A percentile compares a stretch with the other conserved stretches of the same genome.
These are phyloP conservation scores for Penicillium sp. DNA, from an alignment of 2,329 filamentous ascomycete species.

Conservation along the genomic window DNA sequence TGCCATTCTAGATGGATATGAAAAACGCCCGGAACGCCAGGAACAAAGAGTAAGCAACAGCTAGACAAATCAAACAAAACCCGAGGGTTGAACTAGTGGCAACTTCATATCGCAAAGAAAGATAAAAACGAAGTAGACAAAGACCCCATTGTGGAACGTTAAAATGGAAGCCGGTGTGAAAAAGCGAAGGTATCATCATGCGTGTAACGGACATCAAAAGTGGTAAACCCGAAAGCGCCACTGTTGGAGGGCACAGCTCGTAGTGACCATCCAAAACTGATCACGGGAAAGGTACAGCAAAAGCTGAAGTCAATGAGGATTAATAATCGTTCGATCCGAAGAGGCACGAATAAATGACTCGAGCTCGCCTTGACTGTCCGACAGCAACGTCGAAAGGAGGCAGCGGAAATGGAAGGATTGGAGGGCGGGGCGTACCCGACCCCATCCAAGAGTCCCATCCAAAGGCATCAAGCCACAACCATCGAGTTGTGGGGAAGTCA, in stretches of 20 bases:
- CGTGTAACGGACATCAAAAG: background rate
- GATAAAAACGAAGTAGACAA: background rate
- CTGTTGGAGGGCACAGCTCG: background rate
- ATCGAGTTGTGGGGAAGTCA: background rate
- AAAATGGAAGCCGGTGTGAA: background rate
- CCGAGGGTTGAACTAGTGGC: background rate
- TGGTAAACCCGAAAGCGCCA: background rate
- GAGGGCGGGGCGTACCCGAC: background rate
- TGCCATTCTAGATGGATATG: constrained; percentile 22
- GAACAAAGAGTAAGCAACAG: constrained; percentile 9
- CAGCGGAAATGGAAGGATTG: background rate
- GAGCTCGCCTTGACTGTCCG: background rate
- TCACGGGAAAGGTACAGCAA: background rate
- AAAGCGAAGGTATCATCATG: background rate
- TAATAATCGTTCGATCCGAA: constrained; percentile 11
- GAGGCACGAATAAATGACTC: constrained; percentile 11
- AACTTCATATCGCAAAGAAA: background rate
- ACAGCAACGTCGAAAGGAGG: background rate
- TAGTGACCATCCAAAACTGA: background rate
- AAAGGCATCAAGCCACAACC: background rate
- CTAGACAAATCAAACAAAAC: background rate
- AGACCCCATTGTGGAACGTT: background rate
- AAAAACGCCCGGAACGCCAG: constrained; percentile 11
- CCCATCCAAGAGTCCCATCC: background rate
- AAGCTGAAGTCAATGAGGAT: constrained; percentile 7